phyloP scores from a whole-genome alignment of 2,329 filamentous ascomycete species.

The Colletotrichum australisinense region DNA sequence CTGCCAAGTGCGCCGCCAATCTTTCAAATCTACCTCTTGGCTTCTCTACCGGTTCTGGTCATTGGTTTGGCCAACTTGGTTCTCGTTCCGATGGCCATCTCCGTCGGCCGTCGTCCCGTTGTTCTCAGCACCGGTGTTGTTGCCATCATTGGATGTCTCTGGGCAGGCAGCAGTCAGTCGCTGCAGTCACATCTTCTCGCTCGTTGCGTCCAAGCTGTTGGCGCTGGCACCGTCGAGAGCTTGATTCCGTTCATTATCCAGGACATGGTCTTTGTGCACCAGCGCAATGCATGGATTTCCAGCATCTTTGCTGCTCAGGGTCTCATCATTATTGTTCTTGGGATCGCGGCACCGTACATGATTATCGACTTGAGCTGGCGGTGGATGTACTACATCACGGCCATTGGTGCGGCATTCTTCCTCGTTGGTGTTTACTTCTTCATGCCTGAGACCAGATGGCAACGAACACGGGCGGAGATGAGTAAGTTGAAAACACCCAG shows the following conservation, averaged over 20 bases:
- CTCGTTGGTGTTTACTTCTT: conserved; percentile 44
- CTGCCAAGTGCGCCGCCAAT: conserved; percentile 43
- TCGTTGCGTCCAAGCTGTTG: conserved; percentile 46
- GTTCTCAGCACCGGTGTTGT: conserved; percentile 45
- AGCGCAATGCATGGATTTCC: conserved; percentile 48
- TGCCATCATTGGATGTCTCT: conserved; percentile 47
- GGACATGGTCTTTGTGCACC: conserved; percentile 51
- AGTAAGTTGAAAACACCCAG: conserved; percentile 17
- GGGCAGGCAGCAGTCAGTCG: conserved; percentile 46
- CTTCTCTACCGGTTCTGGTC: conserved; percentile 47
- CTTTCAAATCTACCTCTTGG: conserved; percentile 43
- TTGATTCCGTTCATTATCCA: conserved; percentile 51
- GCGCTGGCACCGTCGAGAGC: conserved; percentile 47
- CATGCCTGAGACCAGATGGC: conserved; percentile 49
- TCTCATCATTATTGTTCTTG: conserved; percentile 43
- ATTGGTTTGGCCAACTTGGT: conserved; percentile 47
- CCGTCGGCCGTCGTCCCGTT: conserved; percentile 48
- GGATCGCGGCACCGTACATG: conserved; percentile 43
- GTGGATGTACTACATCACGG: conserved; percentile 48
- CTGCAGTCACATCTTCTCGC: conserved; percentile 45
- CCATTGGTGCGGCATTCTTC: conserved; percentile 40
- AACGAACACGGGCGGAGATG: conserved; percentile 43
- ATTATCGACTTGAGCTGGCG: conserved; percentile 47
- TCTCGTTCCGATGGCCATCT: conserved; percentile 48
- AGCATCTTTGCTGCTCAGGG: conserved; percentile 43